Evolutionary conservation across 1,284 basidiomycete genomes (phyloP).

Genomic region (Ustilago loliicola): DNA sequence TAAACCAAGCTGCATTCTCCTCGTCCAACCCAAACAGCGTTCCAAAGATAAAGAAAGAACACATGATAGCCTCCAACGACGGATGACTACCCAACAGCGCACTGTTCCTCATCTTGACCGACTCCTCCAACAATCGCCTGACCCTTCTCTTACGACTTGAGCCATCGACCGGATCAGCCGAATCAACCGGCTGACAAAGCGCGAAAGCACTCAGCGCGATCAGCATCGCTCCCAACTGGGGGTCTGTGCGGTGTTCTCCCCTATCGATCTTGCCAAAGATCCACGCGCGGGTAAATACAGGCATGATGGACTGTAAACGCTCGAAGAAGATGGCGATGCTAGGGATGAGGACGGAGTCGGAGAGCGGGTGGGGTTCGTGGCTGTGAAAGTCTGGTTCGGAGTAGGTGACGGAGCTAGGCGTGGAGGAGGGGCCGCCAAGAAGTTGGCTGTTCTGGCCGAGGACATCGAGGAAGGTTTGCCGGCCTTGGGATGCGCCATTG

Average conservation of each 20-base stretch:
- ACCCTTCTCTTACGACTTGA: slow-evolving; percentile 43
- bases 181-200: slow-evolving; percentile 56
- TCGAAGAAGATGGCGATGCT: slow-evolving; percentile 68
- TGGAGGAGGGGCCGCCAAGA: slow-evolving; percentile 29
- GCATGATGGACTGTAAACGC: slow-evolving; percentile 67
- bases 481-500: slow-evolving; percentile 20
- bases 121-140: slow-evolving; percentile 49
- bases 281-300: slow-evolving; percentile 65
- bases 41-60: slow-evolving; percentile 64
- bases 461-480: slow-evolving; percentile 49
- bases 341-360: slow-evolving; percentile 59
- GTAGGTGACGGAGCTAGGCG: slow-evolving; percentile 39
- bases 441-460: slow-evolving; percentile 46
- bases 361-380: slow-evolving; percentile 53
- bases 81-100: slow-evolving; percentile 56
- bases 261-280: slow-evolving; percentile 61
- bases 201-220: slow-evolving; percentile 64
- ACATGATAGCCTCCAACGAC: slow-evolving; percentile 54
- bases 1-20: slow-evolving; percentile 62
- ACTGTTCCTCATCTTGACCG: slow-evolving; percentile 50
- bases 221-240: slow-evolving; percentile 65
- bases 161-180: slow-evolving; percentile 47
- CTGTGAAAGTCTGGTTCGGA: slow-evolving; percentile 28
- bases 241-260: slow-evolving; percentile 61
- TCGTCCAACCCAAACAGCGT: slow-evolving; percentile 59